phyloP scores from a whole-genome alignment of 202 grass and related monocot species.

The Sporobolus alterniflorus region DNA sequence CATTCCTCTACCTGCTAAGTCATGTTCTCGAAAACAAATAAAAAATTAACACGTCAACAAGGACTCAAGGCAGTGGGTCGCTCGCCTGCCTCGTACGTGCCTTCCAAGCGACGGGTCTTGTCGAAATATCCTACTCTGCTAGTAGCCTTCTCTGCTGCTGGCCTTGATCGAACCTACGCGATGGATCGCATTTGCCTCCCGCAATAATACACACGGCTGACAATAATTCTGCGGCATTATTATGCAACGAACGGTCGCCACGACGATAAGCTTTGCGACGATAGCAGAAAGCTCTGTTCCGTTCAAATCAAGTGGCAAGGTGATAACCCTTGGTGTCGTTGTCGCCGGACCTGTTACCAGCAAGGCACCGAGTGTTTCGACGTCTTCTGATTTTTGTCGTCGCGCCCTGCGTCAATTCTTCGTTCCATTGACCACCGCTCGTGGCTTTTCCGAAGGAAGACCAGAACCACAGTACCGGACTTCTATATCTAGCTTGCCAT shows the following conservation, averaged over 20 bases:
- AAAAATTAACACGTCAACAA: background rate
- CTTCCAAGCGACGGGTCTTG: background rate
- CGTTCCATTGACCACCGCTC: background rate
- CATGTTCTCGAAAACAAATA: no score
- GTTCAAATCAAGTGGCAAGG: background rate
- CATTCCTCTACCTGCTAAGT: no score
- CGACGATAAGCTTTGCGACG: background rate
- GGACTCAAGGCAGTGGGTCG: background rate
- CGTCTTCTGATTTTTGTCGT: background rate
- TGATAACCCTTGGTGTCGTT: constrained; percentile 27
- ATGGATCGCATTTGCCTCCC: background rate
- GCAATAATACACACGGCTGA: background rate
- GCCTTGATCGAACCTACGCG: no score
- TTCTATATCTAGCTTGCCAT: constrained; percentile 2
- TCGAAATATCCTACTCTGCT: background rate
- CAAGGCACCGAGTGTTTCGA: background rate
- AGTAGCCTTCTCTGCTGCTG: no score
- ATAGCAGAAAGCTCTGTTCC: background rate
- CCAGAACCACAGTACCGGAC: background rate
- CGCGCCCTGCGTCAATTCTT: background rate
- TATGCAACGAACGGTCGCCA: background rate
- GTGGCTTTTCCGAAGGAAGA: background rate
- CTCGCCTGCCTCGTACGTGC: background rate
- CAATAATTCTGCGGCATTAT: background rate
- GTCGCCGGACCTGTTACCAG: background rate